These are phyloP conservation scores for Ceratocystis ficicola DNA, from an alignment of 2,329 filamentous ascomycete species.

Conservation along the genomic window DNA sequence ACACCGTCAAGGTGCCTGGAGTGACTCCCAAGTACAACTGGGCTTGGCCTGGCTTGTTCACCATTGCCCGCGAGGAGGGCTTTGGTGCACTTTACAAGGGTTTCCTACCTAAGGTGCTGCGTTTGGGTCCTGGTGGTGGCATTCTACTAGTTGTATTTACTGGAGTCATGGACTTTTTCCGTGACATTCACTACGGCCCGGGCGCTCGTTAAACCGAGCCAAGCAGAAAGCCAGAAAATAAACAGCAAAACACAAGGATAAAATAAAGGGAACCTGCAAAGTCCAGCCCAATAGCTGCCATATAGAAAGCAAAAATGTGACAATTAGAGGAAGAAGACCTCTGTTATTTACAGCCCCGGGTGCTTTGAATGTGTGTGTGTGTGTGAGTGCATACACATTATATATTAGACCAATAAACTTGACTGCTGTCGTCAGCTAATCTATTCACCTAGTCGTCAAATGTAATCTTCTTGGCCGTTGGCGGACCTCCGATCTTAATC, in stretches of 20 bases:
- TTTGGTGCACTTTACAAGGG: constrained; percentile 92
- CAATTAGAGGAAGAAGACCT: not conserved
- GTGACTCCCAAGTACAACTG: constrained; percentile 92
- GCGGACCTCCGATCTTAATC: constrained; percentile 41
- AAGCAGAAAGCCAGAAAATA: not conserved
- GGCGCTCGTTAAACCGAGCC: constrained; percentile 13
- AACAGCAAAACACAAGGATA: not conserved
- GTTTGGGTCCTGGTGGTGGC: constrained; percentile 45
- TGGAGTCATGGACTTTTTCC: constrained; percentile 88
- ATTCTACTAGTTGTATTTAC: constrained; percentile 77
- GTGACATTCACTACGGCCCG: constrained; percentile 39
- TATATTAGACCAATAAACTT: not conserved
- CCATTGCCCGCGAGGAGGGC: constrained; percentile 86
- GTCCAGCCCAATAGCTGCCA: constrained; percentile 13
- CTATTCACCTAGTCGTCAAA: constrained; percentile 35
- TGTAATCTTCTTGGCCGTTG: constrained; percentile 36
- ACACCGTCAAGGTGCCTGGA: constrained; percentile 73
- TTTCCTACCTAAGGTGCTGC: constrained; percentile 77
- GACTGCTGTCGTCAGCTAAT: not conserved
- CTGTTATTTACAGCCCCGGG: not conserved
- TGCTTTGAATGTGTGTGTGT: not conserved
- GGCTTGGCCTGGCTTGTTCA: constrained; percentile 79
- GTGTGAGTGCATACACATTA: not conserved
- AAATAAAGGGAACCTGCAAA: constrained; percentile 10
- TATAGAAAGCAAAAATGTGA: constrained; percentile 17